Evolutionary conservation across 768 basidiomycete genomes (phyloP), one percentile per base, ranked within the genome.

Genomic region (Leccinum incarnatum): DNA sequence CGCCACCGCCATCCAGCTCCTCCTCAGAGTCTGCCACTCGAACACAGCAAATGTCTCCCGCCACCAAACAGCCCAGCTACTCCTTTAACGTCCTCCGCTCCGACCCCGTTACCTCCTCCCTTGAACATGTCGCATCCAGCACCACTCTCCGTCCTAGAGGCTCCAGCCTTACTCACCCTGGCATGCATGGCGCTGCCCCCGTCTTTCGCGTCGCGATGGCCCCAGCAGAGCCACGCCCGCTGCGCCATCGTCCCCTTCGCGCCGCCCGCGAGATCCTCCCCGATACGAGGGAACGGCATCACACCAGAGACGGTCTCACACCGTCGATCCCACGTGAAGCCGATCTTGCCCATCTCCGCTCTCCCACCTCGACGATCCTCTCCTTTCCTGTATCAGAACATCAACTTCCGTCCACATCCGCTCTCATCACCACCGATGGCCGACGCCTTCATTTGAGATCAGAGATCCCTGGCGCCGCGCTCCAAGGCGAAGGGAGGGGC

Each of bases 31-130:
- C 68, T 2, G 66, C 68, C 2, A 40, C 61, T 12, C 67, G 60
- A 17, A 34, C 62, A 15, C 70, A 65, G 23, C 60, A 51, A 10
- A 55, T 55, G 27, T 58, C 67, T 6, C 60, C 58, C 32, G n/a
- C 59, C 6, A 29, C 63, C 3, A 62, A 65, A 21, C 59, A 59
- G 5, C 61, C 68, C 8, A 47, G 36, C 27, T 76, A 73, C 64
- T 78, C 77, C 2, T 81, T 79, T 69, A 77, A 75, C 62, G 77
- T 80, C n/a, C 72, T 79, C 37, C 74, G 77, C 19, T 76, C 80
- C 6, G 75, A 78, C 59, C 78, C 79, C 27, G 46, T 74, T 55
- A 73, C 69, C 3, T 64, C 75, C 4, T 79, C 79, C 10, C 73
- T 80, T 10, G 72, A 80, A 54, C 80, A 80, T 49, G 72, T 80